Evolutionary conservation across 306 rosid genomes (phyloP), one percentile per base, ranked within the genome.

Genomic region (Comarum palustre): DNA sequence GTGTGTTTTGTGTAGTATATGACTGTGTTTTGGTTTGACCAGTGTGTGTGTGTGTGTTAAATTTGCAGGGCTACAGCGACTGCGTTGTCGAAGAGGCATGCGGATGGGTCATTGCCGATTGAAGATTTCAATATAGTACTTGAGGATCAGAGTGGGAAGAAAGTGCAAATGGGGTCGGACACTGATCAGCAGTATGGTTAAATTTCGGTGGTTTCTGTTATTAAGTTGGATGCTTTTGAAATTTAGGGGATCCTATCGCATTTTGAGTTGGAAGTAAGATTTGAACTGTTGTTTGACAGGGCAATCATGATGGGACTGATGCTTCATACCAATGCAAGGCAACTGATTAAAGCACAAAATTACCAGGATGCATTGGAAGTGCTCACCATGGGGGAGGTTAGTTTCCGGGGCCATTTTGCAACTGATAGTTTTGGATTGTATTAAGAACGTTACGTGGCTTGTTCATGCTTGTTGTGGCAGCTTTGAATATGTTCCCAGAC

Each of bases 291-390:
- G 57, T 82, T 78, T 80, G 77, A 58, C 86, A 91, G 98, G 84
- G 98, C 97, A 31, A 87, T 89, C 74, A 91, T 93, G 97, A 89
- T 86, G 97, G 98, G 97, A 74, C 77, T 93, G 84, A 91, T 91
- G 96, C 97, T 93, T 81, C 97, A 91, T 75, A 82, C 94, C 20
- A 90, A 86, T 66, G 98, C 84, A 51, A 93, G 91, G 81, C 88
- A 82, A 64, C 82, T 93, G 43, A 79, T 93, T 66, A 67, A 58
- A 46, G 83, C 51, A 81, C 75, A 82, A 72, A 87, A 82, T 27
- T 93, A 84, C 80, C 84, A 81, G 78, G 98, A 91, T 29, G 98
- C 98, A 4, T 86, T 93, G 42, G 91, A 91, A 84, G 90, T 93
- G 73, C 98, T 93, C 36, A 41, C 73, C 76, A 91, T 91, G 94